A percentile compares a stretch with the other conserved stretches of the same genome.
These are phyloP conservation scores for Penicillium waksmanii DNA, from an alignment of 495 filamentous ascomycete genomes.

Conservation along the genomic window DNA sequence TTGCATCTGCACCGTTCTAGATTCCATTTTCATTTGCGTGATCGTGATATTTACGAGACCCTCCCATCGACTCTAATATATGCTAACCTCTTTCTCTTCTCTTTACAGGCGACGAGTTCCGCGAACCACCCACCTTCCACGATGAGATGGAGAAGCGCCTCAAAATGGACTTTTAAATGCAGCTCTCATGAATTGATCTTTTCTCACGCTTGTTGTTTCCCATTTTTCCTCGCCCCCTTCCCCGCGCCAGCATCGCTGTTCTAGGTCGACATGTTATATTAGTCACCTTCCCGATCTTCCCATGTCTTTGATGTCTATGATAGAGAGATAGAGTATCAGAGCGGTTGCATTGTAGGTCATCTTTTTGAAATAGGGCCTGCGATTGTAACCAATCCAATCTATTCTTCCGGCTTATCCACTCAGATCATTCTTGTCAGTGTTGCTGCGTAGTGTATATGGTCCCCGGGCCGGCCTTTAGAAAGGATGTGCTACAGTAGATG, in stretches of 20 bases:
- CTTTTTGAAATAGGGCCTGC: not conserved
- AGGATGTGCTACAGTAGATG: too few relatives aligned
- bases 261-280: conserved; percentile 28
- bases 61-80: too few relatives aligned
- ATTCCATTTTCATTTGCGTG: conserved; percentile 8
- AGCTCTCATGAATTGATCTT: conserved; percentile 15
- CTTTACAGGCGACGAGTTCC: conserved; percentile 59
- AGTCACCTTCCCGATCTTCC: conserved; percentile 20
- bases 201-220: conserved; percentile 12
- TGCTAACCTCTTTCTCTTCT: conserved; percentile 5
- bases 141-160: conserved; percentile 93
- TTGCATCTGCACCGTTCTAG: conserved; percentile 11
- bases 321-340: conserved; percentile 26
- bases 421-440: not conserved
- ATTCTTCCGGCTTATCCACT: conserved; percentile 8
- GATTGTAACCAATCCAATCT: conserved; percentile 15
- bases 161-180: conserved; percentile 66
- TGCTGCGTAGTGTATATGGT: not conserved
- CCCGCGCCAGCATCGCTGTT: conserved; percentile 10
- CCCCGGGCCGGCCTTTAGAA: too few relatives aligned
- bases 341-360: conserved; percentile 5
- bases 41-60: too few relatives aligned
- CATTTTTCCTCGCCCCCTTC: not conserved
- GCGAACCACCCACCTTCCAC: conserved; percentile 72
- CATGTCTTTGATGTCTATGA: conserved; percentile 16